A percentile compares a stretch with the other conserved stretches of the same genome.
Evolutionary conservation across 179 eudicot species (phyloP).

Genomic region (Drosera spatulata): DNA sequence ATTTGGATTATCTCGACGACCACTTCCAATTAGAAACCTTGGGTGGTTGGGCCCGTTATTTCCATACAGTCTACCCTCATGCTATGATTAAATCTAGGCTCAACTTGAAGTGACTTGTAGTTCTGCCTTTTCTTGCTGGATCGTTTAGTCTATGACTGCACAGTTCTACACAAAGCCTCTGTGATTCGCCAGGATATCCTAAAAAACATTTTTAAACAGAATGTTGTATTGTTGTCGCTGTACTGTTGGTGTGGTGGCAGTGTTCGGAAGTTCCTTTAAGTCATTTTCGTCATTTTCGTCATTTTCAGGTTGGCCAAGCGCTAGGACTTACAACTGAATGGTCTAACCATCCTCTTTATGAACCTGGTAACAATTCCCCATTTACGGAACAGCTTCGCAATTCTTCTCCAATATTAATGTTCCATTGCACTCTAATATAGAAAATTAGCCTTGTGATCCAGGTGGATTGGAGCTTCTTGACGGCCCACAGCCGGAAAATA

Average conservation of each 20-base stretch:
- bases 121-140: too few species aligned
- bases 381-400: background rate
- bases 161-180: too few species aligned
- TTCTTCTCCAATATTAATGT: background rate
- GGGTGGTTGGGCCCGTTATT: too few species aligned
- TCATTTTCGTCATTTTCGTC: background rate
- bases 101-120: too few species aligned
- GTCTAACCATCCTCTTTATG: conserved; percentile 79
- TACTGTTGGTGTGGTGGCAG: background rate
- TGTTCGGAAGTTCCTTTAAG: background rate
- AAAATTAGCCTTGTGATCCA: conserved; percentile 6
- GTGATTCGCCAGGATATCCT: too few species aligned
- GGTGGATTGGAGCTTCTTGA: conserved; percentile 88
- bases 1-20: too few species aligned
- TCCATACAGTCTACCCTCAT: too few species aligned
- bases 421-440: background rate
- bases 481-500: conserved; percentile 78
- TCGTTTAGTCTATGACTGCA: too few species aligned
- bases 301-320: conserved; percentile 78
- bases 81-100: too few species aligned
- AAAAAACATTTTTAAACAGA: background rate
- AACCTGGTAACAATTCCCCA: conserved; percentile 38
- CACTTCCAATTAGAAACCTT: too few species aligned
- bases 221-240: background rate
- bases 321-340: conserved; percentile 84